Conservation (phyloP, 345 rosid species). For the Gossypium australe region DNA sequence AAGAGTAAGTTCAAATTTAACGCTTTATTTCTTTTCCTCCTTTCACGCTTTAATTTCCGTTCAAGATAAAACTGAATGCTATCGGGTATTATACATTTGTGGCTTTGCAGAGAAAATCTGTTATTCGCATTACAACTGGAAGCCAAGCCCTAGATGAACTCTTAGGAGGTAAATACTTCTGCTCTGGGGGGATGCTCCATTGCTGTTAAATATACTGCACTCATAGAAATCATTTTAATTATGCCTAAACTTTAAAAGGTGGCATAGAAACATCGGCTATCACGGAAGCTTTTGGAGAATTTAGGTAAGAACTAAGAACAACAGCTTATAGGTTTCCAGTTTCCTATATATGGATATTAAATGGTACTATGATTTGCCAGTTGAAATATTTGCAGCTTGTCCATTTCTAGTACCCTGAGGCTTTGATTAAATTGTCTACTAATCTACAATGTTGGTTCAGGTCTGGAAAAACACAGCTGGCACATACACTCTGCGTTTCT, state of each 20-base stretch:
- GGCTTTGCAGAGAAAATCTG: conserved; percentile 49
- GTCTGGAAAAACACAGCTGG: conserved; percentile 93
- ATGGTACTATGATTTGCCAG: neutral
- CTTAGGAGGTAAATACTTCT: conserved; percentile 51
- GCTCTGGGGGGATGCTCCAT: neutral
- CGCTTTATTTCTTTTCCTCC: neutral
- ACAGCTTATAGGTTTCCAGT: neutral
- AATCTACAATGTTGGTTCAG: conserved; percentile 28
- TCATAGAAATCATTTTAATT: neutral
- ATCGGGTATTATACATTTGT: neutral
- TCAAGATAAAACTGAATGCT: neutral
- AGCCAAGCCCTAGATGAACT: conserved; percentile 93
- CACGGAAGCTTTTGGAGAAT: conserved; percentile 96
- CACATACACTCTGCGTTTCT: conserved; percentile 79
- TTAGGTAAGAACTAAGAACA: conserved; percentile 42
- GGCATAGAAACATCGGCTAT: conserved; percentile 75
- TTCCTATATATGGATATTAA: neutral
- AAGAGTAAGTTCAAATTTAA: conserved; percentile 41
- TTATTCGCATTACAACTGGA: conserved; percentile 83
- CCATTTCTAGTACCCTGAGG: neutral
- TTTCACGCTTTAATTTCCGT: neutral
- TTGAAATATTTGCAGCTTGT: neutral
- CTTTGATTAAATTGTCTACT: neutral
- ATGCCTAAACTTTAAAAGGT: conserved; percentile 40
- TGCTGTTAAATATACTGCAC: neutral